These are phyloP conservation scores for Penicillium mononematosum DNA, from an alignment of 495 filamentous ascomycete species.

Conservation along the genomic window DNA sequence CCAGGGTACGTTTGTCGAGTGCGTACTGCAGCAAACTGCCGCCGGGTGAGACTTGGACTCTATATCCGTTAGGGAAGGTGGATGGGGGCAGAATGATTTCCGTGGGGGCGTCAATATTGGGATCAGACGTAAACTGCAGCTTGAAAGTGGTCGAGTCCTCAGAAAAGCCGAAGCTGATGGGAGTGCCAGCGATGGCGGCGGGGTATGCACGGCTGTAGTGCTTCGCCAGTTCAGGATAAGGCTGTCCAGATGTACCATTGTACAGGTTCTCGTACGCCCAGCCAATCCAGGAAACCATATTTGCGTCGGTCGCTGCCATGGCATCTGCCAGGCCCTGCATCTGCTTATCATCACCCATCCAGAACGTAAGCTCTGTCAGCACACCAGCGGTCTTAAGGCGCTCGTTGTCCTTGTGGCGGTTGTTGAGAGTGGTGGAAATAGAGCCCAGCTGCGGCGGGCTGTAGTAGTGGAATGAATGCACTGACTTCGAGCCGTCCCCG, in stretches of 20 bases:
- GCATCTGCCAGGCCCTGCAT: conserved; percentile 21
- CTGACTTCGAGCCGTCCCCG: conserved; percentile 21
- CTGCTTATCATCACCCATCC: conserved; percentile 21
- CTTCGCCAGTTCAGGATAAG: conserved; percentile 18
- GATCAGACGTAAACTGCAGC: conserved; percentile 16
- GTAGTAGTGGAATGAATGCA: conserved; percentile 24
- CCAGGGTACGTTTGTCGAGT: conserved; percentile 16
- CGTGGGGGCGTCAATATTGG: conserved; percentile 16
- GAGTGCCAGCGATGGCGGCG: conserved; percentile 16
- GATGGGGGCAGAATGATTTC: conserved; percentile 17
- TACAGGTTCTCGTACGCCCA: conserved; percentile 23
- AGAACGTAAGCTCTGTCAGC: conserved; percentile 21
- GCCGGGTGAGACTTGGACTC: conserved; percentile 12
- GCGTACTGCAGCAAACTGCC: conserved; percentile 14
- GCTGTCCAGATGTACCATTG: conserved; percentile 14
- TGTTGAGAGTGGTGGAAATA: conserved; percentile 18
- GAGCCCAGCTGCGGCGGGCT: conserved; percentile 19
- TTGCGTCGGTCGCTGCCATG: conserved; percentile 20
- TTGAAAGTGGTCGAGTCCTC: conserved; percentile 14
- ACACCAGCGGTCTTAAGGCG: conserved; percentile 13
- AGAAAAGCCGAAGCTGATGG: conserved; percentile 17
- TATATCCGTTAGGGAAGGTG: conserved; percentile 17
- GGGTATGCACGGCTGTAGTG: conserved; percentile 21
- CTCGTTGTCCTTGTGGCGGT: conserved; percentile 19
- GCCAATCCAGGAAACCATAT: conserved; percentile 24